Conservation (phyloP, 202 grass and related monocot species). For the Bolboschoenoplectus hybrid region DNA sequence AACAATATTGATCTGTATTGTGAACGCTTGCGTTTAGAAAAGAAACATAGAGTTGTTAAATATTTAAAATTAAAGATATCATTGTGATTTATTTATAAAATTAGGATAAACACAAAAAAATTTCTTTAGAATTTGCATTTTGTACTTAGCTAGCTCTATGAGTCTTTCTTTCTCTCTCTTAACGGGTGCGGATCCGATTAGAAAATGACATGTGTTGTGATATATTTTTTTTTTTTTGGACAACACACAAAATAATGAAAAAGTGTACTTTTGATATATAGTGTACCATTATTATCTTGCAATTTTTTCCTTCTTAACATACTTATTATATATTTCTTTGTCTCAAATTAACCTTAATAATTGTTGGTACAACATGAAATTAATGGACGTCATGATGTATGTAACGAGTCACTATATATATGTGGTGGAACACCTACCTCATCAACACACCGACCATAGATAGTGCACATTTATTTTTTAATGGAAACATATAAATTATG, state of each 20-base stretch:
- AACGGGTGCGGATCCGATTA: constrained; percentile 1
- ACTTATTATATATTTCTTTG: background rate
- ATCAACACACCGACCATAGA: constrained; percentile 11
- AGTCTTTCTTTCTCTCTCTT: background rate
- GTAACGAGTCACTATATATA: constrained; percentile 2
- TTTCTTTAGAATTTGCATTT: constrained; percentile 7
- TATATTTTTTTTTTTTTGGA: background rate
- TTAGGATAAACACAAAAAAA: too few species aligned
- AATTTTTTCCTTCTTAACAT: background rate
- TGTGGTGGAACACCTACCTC: constrained; percentile 15
- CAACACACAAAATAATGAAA: background rate
- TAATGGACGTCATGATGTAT: background rate
- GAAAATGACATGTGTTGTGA: constrained; percentile 15
- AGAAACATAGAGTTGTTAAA: too few species aligned
- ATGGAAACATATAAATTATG: background rate
- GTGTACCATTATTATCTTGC: background rate
- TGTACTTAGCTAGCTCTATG: background rate
- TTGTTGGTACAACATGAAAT: background rate
- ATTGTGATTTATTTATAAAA: too few species aligned
- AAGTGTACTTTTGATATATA: background rate
- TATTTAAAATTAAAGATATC: too few species aligned
- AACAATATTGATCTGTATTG: too few species aligned
- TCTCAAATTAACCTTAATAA: background rate
- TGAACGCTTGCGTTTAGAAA: too few species aligned
- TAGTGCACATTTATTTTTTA: background rate